A percentile compares a stretch with the other conserved stretches of the same genome.
These are phyloP conservation scores for Keqinozyma sinolaborantium DNA, from an alignment of 1,139 yeast species.

Conservation along the genomic window DNA sequence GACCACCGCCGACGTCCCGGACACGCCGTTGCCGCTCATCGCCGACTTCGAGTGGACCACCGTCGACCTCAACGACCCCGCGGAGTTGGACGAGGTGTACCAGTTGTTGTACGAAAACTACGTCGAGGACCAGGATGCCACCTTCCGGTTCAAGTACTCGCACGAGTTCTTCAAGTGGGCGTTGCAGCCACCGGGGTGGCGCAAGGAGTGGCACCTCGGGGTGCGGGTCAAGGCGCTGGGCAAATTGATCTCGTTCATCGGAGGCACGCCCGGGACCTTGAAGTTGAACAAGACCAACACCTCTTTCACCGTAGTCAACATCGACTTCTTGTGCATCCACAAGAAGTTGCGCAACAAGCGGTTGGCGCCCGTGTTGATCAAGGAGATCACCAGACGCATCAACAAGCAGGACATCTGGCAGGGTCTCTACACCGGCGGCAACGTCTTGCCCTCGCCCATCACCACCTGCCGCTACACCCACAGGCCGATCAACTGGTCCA, in stretches of 20 bases:
- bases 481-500: conserved; percentile 91
- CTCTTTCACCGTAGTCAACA: conserved; percentile 70
- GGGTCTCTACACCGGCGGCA: conserved; percentile 93
- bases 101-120: conserved; percentile 81
- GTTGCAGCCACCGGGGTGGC: conserved; percentile 91
- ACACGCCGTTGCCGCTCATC: conserved; percentile 65
- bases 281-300: conserved; percentile 52
- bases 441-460: conserved; percentile 86
- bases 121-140: conserved; percentile 91
- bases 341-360: conserved; percentile 92
- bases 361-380: conserved; percentile 88
- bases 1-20: conserved; percentile 69
- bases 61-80: conserved; percentile 58
- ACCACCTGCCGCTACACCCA: conserved; percentile 91
- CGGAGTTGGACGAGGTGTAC: conserved; percentile 71
- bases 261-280: conserved; percentile 81
- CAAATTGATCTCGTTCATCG: conserved; percentile 84
- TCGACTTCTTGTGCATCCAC: conserved; percentile 91
- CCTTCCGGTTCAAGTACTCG: conserved; percentile 87
- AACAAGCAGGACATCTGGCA: conserved; percentile 88
- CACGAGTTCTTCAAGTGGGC: conserved; percentile 90
- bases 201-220: conserved; percentile 86
- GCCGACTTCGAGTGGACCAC: conserved; percentile 87
- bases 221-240: conserved; percentile 77
- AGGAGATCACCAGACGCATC: conserved; percentile 91